phyloP scores from a whole-genome alignment of 129 eudicot genomes.

The Helianthus tuberosus region DNA sequence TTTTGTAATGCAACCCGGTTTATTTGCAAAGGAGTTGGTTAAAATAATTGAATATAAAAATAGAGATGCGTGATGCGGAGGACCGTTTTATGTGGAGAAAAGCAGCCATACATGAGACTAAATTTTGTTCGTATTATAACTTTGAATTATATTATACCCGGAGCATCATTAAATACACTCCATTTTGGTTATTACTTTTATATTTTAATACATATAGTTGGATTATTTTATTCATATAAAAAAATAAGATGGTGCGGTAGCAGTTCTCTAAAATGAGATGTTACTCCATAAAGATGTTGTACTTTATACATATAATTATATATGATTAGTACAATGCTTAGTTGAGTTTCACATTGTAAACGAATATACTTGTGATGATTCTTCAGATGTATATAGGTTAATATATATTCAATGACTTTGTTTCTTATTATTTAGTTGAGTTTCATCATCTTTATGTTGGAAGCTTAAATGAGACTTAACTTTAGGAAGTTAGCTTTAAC shows the following conservation, averaged over 20 bases:
- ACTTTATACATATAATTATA: neutral
- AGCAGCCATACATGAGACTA: neutral
- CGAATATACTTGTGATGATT: neutral
- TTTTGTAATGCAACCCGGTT: too few species aligned
- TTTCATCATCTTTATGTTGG: too few species aligned
- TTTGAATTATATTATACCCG: neutral
- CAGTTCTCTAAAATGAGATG: neutral
- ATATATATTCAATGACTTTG: neutral
- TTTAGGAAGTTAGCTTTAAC: too few species aligned
- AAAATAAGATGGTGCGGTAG: too few species aligned
- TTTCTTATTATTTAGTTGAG: too few species aligned
- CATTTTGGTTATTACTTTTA: neutral
- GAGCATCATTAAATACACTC: slow-evolving; percentile 21
- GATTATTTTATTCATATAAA: neutral
- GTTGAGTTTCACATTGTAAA: neutral
- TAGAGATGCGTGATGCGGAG: slow-evolving; percentile 28
- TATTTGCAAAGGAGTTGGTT: neutral
- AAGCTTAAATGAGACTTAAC: too few species aligned
- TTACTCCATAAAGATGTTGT: neutral
- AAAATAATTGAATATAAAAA: neutral
- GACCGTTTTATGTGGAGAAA: slow-evolving; percentile 20
- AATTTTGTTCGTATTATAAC: slow-evolving; percentile 18
- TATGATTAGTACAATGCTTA: neutral
- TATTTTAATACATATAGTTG: neutral
- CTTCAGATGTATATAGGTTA: neutral